These are phyloP conservation scores for Talaromyces sp. DNA, from an alignment of 2,329 filamentous ascomycete genomes.

Conservation along the genomic window DNA sequence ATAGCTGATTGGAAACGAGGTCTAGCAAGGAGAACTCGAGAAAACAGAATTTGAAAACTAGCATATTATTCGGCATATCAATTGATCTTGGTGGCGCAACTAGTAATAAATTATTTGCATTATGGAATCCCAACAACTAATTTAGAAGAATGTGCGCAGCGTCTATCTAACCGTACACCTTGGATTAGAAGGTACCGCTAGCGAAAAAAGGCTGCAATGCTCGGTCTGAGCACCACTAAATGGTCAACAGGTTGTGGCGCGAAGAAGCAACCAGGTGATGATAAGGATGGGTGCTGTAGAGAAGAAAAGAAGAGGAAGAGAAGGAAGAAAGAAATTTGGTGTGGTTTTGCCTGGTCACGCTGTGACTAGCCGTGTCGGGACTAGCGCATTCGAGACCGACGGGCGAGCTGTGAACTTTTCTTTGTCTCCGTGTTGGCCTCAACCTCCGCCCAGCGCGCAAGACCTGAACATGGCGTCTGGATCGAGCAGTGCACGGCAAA, in stretches of 20 bases:
- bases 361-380: constrained; percentile 18
- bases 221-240: constrained; percentile 80
- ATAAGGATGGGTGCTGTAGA: constrained; percentile 83
- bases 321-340: constrained; percentile 17
- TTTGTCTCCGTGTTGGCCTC: constrained; percentile 16
- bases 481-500: constrained; percentile 36
- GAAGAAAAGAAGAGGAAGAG: constrained; percentile 28
- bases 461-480: constrained; percentile 32
- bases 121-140: not conserved
- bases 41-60: not conserved
- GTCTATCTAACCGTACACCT: constrained; percentile 96
- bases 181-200: constrained; percentile 85
- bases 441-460: constrained; percentile 14
- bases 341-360: constrained; percentile 20
- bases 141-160: constrained; percentile 63
- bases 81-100: not conserved
- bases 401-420: constrained; percentile 31
- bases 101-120: not conserved
- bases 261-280: constrained; percentile 69
- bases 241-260: constrained; percentile 78
- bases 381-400: constrained; percentile 20
- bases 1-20: not conserved
- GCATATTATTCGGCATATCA: not conserved
- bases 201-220: constrained; percentile 90
- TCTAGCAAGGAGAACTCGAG: not conserved